Conservation (phyloP, 495 filamentous ascomycete species). For the Trichoderma parareesei region DNA sequence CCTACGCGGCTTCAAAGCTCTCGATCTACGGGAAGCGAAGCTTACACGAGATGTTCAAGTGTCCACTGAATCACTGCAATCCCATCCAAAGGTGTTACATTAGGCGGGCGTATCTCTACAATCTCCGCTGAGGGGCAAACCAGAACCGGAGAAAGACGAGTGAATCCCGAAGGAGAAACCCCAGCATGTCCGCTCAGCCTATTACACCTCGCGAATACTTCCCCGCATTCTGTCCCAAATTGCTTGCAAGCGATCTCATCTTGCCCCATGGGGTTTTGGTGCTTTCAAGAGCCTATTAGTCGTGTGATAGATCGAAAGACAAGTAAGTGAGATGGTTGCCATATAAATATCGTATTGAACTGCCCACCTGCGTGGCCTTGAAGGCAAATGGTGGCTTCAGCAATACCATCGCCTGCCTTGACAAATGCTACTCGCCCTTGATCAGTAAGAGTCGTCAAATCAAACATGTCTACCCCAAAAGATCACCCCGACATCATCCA, state of each 20-base stretch:
- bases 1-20: neutral
- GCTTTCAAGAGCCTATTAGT: neutral
- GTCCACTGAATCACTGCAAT: no score
- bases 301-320: no score
- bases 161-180: neutral
- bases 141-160: neutral
- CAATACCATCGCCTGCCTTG: neutral
- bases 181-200: neutral
- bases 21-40: neutral
- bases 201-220: neutral
- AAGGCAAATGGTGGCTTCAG: neutral
- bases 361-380: neutral
- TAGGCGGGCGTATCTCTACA: neutral
- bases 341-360: neutral
- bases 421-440: neutral
- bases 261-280: neutral
- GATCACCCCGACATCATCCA: constrained; percentile 24
- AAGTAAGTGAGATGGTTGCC: neutral
- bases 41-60: no score
- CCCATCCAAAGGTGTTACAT: neutral
- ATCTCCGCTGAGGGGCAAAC: constrained; percentile 4
- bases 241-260: neutral
- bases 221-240: neutral
- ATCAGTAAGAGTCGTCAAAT: neutral
- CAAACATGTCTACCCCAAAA: constrained; percentile 10